A percentile compares a stretch with the other conserved stretches of the same genome.
phyloP scores from a whole-genome alignment of 441 rosid species.

The Flueggea neowawraea region DNA sequence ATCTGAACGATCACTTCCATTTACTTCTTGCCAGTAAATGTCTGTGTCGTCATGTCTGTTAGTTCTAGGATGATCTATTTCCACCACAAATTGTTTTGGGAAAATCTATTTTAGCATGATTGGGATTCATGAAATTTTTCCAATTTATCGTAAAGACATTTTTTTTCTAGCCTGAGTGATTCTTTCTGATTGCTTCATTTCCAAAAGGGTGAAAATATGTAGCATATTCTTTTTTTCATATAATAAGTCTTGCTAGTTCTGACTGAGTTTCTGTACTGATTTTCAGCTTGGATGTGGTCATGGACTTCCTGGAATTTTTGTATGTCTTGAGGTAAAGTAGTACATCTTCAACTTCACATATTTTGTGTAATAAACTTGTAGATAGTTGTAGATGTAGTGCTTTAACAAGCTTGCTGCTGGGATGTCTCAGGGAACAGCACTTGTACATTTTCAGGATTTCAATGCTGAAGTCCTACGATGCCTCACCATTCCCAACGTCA shows the following conservation, averaged over 20 bases:
- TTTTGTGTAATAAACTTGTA: not conserved
- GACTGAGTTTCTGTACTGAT: conserved; percentile 18
- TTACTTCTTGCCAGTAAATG: not conserved
- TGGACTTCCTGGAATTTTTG: conserved; percentile 80
- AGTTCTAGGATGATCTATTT: no score
- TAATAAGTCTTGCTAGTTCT: not conserved
- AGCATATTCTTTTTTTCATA: no score
- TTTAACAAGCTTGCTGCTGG: conserved; percentile 11
- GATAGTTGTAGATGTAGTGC: conserved; percentile 10
- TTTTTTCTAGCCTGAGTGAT: no score
- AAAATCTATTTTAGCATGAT: no score
- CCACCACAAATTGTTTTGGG: no score
- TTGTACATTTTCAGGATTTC: conserved; percentile 84
- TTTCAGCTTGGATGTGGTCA: conserved; percentile 95
- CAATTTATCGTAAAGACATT: no score
- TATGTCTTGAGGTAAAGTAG: conserved; percentile 61
- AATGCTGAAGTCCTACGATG: conserved; percentile 80
- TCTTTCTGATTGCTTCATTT: no score
- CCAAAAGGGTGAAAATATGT: no score
- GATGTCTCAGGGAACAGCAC: conserved; percentile 56
- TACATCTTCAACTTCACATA: conserved; percentile 2
- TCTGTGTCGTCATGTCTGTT: not conserved
- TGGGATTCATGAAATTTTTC: no score
- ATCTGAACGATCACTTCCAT: no score
- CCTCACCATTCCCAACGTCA: conserved; percentile 80